Percentiles rank a stretch among this genome's conserved stretches.
These are phyloP conservation scores for Pseudopithomyces maydicus DNA, from an alignment of 2,329 filamentous ascomycete genomes.

Conservation along the genomic window DNA sequence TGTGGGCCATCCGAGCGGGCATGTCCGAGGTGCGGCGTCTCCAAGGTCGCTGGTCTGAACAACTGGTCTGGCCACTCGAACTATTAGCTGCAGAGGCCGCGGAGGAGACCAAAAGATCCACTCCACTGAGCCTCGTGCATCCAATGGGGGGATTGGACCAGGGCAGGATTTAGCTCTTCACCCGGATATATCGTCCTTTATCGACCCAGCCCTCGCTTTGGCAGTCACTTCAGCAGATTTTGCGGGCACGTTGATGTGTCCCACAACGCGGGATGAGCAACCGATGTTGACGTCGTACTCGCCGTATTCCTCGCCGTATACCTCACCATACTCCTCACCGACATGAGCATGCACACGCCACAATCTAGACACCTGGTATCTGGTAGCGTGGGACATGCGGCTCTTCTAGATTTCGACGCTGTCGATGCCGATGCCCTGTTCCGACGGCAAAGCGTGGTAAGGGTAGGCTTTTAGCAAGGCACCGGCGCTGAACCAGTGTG, in stretches of 20 bases:
- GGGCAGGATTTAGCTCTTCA: background rate
- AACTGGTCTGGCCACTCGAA: slow-evolving; percentile 10
- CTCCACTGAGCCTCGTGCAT: background rate
- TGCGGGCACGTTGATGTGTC: background rate
- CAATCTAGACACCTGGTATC: background rate
- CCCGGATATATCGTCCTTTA: background rate
- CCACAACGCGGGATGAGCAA: background rate
- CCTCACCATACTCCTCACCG: background rate
- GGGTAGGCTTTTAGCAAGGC: background rate
- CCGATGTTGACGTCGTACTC: background rate
- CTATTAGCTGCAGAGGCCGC: background rate
- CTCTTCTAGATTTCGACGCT: background rate
- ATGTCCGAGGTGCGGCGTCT: slow-evolving; percentile 1
- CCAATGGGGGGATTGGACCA: background rate
- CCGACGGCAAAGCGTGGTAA: background rate
- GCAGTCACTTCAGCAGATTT: background rate
- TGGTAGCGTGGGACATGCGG: background rate
- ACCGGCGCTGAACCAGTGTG: background rate
- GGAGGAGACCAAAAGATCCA: background rate
- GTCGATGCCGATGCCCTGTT: background rate
- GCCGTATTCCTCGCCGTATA: too few relatives aligned
- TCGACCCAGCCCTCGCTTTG: background rate
- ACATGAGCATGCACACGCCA: background rate
- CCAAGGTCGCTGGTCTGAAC: slow-evolving; percentile 9
- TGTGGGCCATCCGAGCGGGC: slow-evolving; percentile 13